These are phyloP conservation scores for Russula vinacea DNA, from an alignment of 768 basidiomycete species.

Conservation along the genomic window DNA sequence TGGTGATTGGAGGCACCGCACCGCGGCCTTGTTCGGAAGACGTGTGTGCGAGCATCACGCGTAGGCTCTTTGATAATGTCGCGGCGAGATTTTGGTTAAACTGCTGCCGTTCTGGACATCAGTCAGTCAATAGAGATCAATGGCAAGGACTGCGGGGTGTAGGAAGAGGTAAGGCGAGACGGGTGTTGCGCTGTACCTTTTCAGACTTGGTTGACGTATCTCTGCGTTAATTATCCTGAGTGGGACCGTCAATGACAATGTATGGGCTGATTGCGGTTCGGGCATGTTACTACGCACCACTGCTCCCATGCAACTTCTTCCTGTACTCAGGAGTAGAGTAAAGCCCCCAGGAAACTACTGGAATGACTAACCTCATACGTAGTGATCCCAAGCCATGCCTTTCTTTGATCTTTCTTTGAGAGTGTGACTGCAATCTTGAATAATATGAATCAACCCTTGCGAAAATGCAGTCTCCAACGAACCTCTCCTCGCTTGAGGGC, in stretches of 20 bases:
- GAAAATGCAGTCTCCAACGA: not conserved
- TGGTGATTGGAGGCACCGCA: constrained; percentile 77
- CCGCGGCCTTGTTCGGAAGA: constrained; percentile 74
- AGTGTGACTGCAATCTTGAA: constrained; percentile 67
- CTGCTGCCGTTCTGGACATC: constrained; percentile 42
- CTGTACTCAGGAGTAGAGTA: constrained; percentile 35
- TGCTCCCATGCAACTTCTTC: constrained; percentile 88
- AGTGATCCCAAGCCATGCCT: constrained; percentile 68
- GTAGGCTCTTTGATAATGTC: constrained; percentile 62
- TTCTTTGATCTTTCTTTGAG: constrained; percentile 74
- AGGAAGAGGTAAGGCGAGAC: too few species aligned
- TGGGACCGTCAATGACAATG: not conserved
- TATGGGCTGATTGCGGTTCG: not conserved
- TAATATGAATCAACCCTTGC: not conserved
- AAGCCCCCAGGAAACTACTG: not conserved
- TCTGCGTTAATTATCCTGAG: constrained; percentile 79
- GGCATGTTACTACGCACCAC: constrained; percentile 52
- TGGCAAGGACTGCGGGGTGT: too few species aligned
- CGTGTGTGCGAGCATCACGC: constrained; percentile 71
- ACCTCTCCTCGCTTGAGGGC: constrained; percentile 70
- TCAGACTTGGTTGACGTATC: constrained; percentile 66
- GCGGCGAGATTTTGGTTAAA: constrained; percentile 56
- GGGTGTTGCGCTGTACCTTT: constrained; percentile 41
- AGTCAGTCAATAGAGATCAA: too few species aligned
- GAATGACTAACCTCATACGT: constrained; percentile 42